Base-by-base conservation (phyloP, 805 yeast genomes). In the Candida nemodendra region DNA sequence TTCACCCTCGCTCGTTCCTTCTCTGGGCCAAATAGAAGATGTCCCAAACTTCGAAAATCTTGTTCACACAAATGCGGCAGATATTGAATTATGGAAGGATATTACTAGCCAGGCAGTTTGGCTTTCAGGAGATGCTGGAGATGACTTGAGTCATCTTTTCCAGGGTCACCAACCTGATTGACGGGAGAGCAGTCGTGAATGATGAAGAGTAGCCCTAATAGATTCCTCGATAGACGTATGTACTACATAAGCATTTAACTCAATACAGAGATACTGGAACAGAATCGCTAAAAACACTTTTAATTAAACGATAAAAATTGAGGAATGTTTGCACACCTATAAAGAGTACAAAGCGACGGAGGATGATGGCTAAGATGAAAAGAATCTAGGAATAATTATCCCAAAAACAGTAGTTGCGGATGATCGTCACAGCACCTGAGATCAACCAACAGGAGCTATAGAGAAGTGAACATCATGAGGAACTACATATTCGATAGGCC, bases 81-180 rank as follows among this genome's bases (percentile, higher is more conserved):
- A 77, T 45, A 57, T 65, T 34, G 72, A 81, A 43, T 61, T 84
- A 22, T 84, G 95, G 95, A 80, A 77, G 53, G 90, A 84, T 45
- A 80, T 84, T 38, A 78, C 89, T 0, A 76, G 74, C 51, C 87
- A 83, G 51, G 90, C 90, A 0, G 79, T 76, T 48, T 84, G 95
- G 95, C 59, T 84, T 39, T 52, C 61, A 2, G 74, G 73, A 39
- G 76, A 68, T 31, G 61, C 58, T 13, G 63, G 65, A 15, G 69
- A 65, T 25, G 74, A 68, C 32, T 59, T 70, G 27, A 46, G 44
- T 27, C 39, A 48, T 14, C 38, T 56, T 16, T 45, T 50, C 9
- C 38, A 42, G 11, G 18, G 26, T 12, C 19, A 29, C n/a, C n/a
- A n/a, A n/a, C n/a, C n/a, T n/a, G n/a, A n/a, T n/a, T n/a, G n/a